Percentiles rank a stretch among this genome's conserved stretches.
Evolutionary conservation across 331 rosid genomes (phyloP).

Genomic region (Malus hybrid): DNA sequence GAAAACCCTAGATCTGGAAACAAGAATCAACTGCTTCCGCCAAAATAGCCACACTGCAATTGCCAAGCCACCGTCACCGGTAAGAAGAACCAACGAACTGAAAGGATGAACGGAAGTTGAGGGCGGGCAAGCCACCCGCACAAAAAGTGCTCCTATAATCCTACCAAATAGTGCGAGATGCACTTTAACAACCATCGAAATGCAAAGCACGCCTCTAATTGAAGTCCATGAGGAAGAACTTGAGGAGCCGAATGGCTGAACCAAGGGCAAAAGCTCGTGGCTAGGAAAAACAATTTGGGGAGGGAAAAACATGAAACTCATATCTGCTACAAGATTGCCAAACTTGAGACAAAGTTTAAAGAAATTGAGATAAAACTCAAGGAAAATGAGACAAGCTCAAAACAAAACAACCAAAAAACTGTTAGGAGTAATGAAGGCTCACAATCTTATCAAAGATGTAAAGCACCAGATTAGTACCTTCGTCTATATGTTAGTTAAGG

Average conservation of each 20-base stretch:
- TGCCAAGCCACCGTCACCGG: neutral
- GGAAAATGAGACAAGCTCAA: too few relatives aligned
- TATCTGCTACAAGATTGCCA: neutral
- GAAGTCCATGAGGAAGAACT: neutral
- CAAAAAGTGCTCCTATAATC: neutral
- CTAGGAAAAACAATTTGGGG: neutral
- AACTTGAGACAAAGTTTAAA: neutral
- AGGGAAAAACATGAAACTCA: neutral
- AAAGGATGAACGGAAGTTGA: neutral
- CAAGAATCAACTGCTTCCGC: neutral
- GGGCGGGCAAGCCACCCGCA: neutral
- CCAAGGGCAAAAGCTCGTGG: accelerated
- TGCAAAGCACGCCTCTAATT: neutral
- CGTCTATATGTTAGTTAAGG: too few relatives aligned
- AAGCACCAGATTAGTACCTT: too few relatives aligned
- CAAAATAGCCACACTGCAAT: neutral
- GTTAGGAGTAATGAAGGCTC: too few relatives aligned
- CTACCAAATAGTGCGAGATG: neutral
- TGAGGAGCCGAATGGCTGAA: neutral
- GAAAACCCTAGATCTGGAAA: neutral
- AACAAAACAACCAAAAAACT: too few relatives aligned
- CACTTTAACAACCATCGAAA: neutral
- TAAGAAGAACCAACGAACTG: neutral
- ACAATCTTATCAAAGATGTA: too few relatives aligned
- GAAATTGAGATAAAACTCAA: neutral